These are phyloP conservation scores for Aegilops tauschii DNA, from an alignment of 176 grass and related monocot species.

Conservation along the genomic window DNA sequence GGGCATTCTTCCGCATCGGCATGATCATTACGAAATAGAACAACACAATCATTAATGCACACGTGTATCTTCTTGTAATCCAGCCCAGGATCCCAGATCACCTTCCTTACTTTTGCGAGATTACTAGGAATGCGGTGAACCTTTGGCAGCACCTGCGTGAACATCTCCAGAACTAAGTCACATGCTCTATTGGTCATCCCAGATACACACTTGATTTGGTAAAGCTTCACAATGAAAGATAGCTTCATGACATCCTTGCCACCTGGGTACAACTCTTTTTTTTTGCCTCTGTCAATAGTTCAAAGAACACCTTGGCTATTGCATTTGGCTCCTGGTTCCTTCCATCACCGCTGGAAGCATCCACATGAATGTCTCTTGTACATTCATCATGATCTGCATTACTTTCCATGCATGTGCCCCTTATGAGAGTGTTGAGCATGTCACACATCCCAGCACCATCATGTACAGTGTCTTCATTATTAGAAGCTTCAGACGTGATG, in stretches of 20 bases:
- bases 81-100: not conserved
- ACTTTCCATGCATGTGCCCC: too few species aligned
- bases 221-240: not conserved
- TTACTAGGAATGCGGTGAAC: too few species aligned
- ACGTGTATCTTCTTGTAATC: not conserved
- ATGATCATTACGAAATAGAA: not conserved
- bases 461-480: too few species aligned
- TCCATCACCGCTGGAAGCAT: not conserved
- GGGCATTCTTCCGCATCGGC: not conserved
- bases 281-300: not conserved
- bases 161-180: too few species aligned
- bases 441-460: too few species aligned
- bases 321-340: not conserved
- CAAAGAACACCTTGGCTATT: not conserved
- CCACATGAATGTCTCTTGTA: not conserved
- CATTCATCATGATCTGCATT: not conserved
- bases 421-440: too few species aligned
- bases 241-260: not conserved
- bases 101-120: too few species aligned
- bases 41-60: not conserved
- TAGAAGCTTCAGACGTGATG: too few species aligned
- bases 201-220: not conserved
- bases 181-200: too few species aligned
- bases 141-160: too few species aligned
- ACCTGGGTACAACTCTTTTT: not conserved